Conservation (phyloP, 192 early-diverging fungal genomes). For the Phlyctochytrium arcticum region DNA sequence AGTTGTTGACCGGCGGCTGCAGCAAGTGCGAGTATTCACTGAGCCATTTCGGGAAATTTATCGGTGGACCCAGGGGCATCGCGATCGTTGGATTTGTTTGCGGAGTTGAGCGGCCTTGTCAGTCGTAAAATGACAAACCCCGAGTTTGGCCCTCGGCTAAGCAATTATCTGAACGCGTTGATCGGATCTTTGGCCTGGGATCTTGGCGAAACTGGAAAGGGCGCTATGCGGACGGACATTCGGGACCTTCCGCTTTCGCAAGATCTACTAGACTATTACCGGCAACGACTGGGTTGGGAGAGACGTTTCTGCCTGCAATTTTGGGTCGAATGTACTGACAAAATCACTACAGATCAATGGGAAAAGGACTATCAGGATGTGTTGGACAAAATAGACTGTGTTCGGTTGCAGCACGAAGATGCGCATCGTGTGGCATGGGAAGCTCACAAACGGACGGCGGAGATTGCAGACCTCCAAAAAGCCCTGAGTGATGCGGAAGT, state of each 20-base stretch:
- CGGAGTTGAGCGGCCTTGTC: no score
- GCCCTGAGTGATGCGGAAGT: slow-evolving; percentile 43
- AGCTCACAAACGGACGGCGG: slow-evolving; percentile 37
- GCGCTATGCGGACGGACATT: slow-evolving; percentile 21
- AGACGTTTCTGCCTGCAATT: background rate
- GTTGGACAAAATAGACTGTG: slow-evolving; percentile 26
- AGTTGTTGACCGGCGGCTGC: slow-evolving; percentile 94
- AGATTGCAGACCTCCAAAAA: slow-evolving; percentile 47
- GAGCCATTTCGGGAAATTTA: slow-evolving; percentile 91
- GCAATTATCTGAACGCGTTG: no score
- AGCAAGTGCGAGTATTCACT: slow-evolving; percentile 76
- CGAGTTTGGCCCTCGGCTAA: no score
- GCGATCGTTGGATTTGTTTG: no score
- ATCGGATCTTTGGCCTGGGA: no score
- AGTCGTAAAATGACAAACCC: no score
- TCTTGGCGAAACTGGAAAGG: no score
- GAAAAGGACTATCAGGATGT: slow-evolving; percentile 39
- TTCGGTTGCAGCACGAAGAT: slow-evolving; percentile 46
- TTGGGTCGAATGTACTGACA: background rate
- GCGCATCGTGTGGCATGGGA: slow-evolving; percentile 44
- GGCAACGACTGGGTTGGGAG: slow-evolving; percentile 29
- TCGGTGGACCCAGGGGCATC: slow-evolving; percentile 60
- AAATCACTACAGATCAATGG: slow-evolving; percentile 27
- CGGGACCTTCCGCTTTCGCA: slow-evolving; percentile 29
- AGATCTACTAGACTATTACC: slow-evolving; percentile 36